These are phyloP conservation scores for Eutypa lata DNA, from an alignment of 2,329 filamentous ascomycete species.

Conservation along the genomic window DNA sequence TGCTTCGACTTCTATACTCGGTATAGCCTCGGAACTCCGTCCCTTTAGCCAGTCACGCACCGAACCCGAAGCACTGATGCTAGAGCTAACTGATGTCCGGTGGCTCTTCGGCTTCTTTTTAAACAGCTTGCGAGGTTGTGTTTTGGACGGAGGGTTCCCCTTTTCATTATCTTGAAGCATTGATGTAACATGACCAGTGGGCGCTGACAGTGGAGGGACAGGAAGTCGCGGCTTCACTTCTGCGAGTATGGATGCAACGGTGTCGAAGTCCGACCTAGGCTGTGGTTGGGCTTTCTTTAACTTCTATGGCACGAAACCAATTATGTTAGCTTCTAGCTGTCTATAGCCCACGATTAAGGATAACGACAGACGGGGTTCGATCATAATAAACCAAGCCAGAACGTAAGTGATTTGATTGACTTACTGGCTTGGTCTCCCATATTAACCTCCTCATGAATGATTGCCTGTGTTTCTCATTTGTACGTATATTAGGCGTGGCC, in stretches of 20 bases:
- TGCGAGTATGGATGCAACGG: not conserved
- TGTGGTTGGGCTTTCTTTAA: not conserved
- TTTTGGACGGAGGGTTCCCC: constrained; percentile 20
- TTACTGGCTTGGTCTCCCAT: constrained; percentile 9
- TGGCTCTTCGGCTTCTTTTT: constrained; percentile 38
- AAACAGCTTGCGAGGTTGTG: constrained; percentile 35
- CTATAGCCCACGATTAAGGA: not conserved
- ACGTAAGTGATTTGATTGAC: not conserved
- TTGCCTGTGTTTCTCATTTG: constrained; percentile 8
- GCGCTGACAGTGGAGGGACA: not conserved
- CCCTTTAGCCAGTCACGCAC: constrained; percentile 37
- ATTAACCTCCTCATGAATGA: constrained; percentile 14
- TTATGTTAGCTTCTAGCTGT: not conserved
- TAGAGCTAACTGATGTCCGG: constrained; percentile 36
- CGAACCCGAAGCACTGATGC: constrained; percentile 39
- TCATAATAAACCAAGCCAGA: not conserved
- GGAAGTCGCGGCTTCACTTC: not conserved
- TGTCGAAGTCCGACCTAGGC: not conserved
- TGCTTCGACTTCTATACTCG: constrained; percentile 15
- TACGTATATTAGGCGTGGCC: not conserved
- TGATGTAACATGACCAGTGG: constrained; percentile 11
- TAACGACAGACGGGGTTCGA: not conserved
- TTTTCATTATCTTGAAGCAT: constrained; percentile 32
- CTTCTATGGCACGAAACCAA: not conserved
- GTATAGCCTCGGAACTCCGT: constrained; percentile 30